Percentiles rank a stretch among this genome's conserved stretches.
Evolutionary conservation across 768 basidiomycete species (phyloP).

Genomic region (Xanthoconium stramineum): DNA sequence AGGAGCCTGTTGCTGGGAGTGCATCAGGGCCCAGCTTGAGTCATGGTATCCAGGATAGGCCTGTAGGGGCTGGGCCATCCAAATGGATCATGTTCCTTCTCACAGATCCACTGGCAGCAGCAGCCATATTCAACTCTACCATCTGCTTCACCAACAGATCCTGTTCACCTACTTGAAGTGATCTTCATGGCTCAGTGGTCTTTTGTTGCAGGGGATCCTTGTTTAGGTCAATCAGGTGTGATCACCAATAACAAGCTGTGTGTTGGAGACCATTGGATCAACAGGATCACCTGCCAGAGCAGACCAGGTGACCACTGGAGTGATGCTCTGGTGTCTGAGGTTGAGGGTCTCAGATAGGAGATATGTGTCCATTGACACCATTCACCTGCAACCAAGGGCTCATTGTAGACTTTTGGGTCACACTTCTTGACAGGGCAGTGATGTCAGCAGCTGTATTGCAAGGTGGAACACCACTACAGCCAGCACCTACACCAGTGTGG

Average conservation of each 20-base stretch:
- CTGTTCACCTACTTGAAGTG: conserved; percentile 37
- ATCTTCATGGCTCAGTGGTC: conserved; percentile 17
- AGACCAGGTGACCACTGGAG: conserved; percentile 22
- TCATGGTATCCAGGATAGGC: conserved; percentile 23
- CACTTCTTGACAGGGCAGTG: conserved; percentile 26
- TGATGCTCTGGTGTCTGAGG: conserved; percentile 26
- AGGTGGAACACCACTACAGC: conserved; percentile 37
- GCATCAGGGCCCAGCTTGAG: conserved; percentile 27
- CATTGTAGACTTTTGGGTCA: conserved; percentile 28
- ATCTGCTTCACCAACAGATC: conserved; percentile 70
- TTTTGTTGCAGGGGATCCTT: conserved; percentile 54
- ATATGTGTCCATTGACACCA: conserved; percentile 30
- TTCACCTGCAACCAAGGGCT: conserved; percentile 30
- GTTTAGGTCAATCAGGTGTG: conserved; percentile 65
- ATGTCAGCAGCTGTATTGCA: conserved; percentile 33
- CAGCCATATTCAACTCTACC: conserved; percentile 45
- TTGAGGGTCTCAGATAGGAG: conserved; percentile 17
- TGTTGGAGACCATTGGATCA: conserved; percentile 62
- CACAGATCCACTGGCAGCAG: conserved; percentile 13
- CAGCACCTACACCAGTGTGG: conserved; percentile 65
- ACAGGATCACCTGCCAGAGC: conserved; percentile 50
- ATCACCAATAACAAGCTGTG: conserved; percentile 59
- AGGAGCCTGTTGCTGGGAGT: conserved; percentile 32
- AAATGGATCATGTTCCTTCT: conserved; percentile 26
- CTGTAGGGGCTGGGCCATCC: conserved; percentile 22